phyloP scores from a whole-genome alignment of 805 yeast genomes.

The Lipomyces mesembrius region DNA sequence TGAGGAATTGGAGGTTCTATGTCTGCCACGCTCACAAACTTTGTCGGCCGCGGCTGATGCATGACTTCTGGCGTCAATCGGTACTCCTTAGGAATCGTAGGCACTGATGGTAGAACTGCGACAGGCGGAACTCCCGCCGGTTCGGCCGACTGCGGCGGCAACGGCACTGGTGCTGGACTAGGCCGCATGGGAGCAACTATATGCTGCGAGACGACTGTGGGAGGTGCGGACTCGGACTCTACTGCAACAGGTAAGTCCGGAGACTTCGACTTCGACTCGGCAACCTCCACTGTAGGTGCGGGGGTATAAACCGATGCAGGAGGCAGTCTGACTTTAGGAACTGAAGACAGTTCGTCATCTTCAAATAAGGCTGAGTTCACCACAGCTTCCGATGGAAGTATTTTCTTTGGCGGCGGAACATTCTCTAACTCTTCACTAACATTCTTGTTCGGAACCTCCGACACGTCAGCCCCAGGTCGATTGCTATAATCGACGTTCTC shows the following conservation, averaged over 20 bases:
- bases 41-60: constrained; percentile 37
- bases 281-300: neutral
- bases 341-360: constrained; percentile 2
- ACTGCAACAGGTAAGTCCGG: neutral
- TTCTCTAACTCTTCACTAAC: neutral
- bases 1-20: constrained; percentile 24
- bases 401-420: neutral
- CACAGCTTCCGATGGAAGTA: neutral
- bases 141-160: neutral
- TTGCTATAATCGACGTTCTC: neutral
- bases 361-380: constrained; percentile 10
- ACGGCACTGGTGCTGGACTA: neutral
- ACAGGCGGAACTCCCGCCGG: neutral
- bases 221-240: neutral
- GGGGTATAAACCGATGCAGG: constrained; percentile 19
- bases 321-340: constrained; percentile 24
- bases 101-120: neutral
- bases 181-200: neutral
- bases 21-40: constrained; percentile 32
- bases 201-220: neutral
- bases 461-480: neutral
- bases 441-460: neutral
- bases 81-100: constrained; percentile 19
- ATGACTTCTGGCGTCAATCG: constrained; percentile 32
- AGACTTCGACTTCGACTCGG: constrained; percentile 3